phyloP scores from a whole-genome alignment of 2,329 filamentous ascomycete genomes.

The Microdochium bolleyi region DNA sequence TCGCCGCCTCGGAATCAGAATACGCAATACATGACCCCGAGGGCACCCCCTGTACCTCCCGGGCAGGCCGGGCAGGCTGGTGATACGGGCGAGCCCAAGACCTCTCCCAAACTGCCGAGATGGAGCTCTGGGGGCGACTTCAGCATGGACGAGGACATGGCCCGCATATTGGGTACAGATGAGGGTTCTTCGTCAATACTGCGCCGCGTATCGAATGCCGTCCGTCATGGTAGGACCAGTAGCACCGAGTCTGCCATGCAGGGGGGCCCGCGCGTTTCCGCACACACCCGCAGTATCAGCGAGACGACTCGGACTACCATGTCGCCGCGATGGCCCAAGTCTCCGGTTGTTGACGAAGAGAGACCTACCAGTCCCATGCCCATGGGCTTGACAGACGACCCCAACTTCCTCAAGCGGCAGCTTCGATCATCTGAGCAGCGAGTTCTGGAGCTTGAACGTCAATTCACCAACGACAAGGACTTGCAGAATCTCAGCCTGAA shows the following conservation, averaged over 20 bases:
- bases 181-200: conserved; percentile 74
- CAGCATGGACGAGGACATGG: conserved; percentile 93
- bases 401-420: conserved; percentile 63
- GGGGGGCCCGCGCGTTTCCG: conserved; percentile 24
- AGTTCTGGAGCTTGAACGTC: conserved; percentile 79
- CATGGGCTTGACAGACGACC: conserved; percentile 53
- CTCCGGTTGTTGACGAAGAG: conserved; percentile 55
- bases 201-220: conserved; percentile 84
- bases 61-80: conserved; percentile 25
- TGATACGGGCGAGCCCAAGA: conserved; percentile 35
- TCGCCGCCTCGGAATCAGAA: conserved; percentile 31
- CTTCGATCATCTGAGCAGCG: conserved; percentile 74
- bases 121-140: conserved; percentile 81
- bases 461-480: conserved; percentile 59
- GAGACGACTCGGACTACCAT: conserved; percentile 57
- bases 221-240: conserved; percentile 84
- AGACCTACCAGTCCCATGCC: conserved; percentile 63
- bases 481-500: conserved; percentile 77
- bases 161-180: conserved; percentile 74
- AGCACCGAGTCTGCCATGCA: conserved; percentile 56
- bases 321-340: conserved; percentile 64
- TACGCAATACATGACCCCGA: conserved; percentile 51
- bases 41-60: conserved; percentile 47
- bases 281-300: conserved; percentile 56
- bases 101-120: conserved; percentile 60